Evolutionary conservation across 768 basidiomycete species (phyloP), one percentile per base, ranked within the genome.

Genomic region (Termitomyces heimii): DNA sequence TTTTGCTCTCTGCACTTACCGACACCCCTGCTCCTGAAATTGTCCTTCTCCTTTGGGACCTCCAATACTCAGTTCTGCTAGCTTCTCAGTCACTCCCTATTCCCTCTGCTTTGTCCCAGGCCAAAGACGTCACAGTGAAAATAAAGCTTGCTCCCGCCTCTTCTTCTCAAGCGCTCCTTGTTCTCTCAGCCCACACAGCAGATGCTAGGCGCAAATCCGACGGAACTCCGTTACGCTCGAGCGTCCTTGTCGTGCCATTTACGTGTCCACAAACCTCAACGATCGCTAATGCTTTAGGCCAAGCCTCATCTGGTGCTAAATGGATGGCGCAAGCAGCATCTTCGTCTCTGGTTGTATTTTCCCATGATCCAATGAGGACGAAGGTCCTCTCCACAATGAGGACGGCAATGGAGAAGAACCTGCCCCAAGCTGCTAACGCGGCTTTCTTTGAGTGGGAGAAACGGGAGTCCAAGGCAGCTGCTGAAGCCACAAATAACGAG

Each of bases 21-120:
- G 63, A 67, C 2, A 61, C 72, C 7, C 66, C 75, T 0, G 63
- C 73, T 13, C 65, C 71, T 34, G 80, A 82, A 56, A 73, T 88
- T 52, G 71, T 73, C 16, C 67, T 88, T 29, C 80, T 84, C 18
- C 67, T 88, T 29, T 88, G 87, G 86, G 86, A 89, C 60, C 71
- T 88, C 22, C 83, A 83, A 58, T 89, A 84, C 60, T 81, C 82
- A 18, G 81, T 87, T 34, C 70, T 88, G 24, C 73, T 89, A n/a
- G 73, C 83, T 2, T 75, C 77, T 5, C 77, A 84, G 39, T 65
- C 70, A 8, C 69, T 86, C 42, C 67, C 83, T 1, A 66, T 83
- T 14, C 83, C 87, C 0, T 70, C 79, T 1, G 65, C 75, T 22
- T 57, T 82, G 16, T 62, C 71, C 0, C 56, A 67, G 49, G 65